Conservation (phyloP, 2,329 filamentous ascomycete genomes). For the Pseudogymnoascus sp. region DNA sequence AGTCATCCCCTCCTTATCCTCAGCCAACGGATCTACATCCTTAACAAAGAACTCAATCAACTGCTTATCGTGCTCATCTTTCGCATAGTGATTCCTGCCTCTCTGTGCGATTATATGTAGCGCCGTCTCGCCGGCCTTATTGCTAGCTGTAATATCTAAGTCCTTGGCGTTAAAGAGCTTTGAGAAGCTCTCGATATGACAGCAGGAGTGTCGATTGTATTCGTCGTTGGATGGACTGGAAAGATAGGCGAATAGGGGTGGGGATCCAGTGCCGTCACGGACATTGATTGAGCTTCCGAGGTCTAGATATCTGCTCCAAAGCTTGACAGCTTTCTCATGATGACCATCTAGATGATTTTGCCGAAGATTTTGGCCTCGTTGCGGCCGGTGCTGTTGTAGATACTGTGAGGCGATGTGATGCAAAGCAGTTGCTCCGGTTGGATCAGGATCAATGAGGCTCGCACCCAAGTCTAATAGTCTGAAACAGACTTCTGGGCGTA, state of each 20-base stretch:
- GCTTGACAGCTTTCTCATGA: conserved; percentile 10
- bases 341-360: conserved; percentile 5
- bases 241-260: conserved; percentile 13
- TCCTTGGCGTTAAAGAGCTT: conserved; percentile 10
- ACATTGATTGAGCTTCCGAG: conserved; percentile 15
- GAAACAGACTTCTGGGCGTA: conserved; percentile 11
- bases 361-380: not conserved
- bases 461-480: conserved; percentile 11
- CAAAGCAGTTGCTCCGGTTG: conserved; percentile 17
- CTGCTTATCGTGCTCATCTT: conserved; percentile 10
- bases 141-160: conserved; percentile 14
- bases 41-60: conserved; percentile 15
- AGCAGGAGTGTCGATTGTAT: conserved; percentile 10
- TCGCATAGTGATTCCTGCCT: not conserved
- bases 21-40: conserved; percentile 14
- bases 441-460: conserved; percentile 16
- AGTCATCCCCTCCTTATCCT: conserved; percentile 14
- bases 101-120: conserved; percentile 15
- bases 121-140: conserved; percentile 13
- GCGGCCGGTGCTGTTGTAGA: not conserved
- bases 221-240: conserved; percentile 6
- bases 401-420: conserved; percentile 20
- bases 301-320: conserved; percentile 17
- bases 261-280: conserved; percentile 12
- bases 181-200: conserved; percentile 11